Base-by-base conservation (phyloP, 176 grass and related monocot genomes). In the Ensete glaucum region DNA sequence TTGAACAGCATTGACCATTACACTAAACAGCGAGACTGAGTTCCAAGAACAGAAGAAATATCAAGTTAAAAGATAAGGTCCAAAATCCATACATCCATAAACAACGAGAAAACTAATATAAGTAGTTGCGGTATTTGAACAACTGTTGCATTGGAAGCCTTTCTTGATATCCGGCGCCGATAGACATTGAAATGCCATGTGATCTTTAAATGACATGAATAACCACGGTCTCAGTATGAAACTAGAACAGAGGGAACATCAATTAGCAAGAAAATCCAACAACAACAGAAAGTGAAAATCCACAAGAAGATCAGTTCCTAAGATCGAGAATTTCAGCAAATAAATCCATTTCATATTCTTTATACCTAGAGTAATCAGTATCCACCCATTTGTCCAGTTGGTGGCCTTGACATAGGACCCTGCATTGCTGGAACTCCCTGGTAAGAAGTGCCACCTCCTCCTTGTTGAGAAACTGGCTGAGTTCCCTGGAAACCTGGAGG, bases 341-440 rank as follows among this genome's bases (percentile, higher is more conserved):
- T 74, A 0, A 57, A 1, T 1, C 21, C 19, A 57, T 17, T 14
- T 24, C 12, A 74, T 27, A 1, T 27, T 6, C 84, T 64, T 12
- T 85, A 84, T 99, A 95, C 96, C 96, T 94, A 95, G 70, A 69
- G 67, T 19, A 75, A 73, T 83, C 86, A 87, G 82, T 95, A 94
- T 83, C 90, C 90, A 81, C 96, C 85, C 85, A 85, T 80, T 73
- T 69, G 83, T 43, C 88, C 82, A 77, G 82, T 80, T 54, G 88
- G 82, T 15, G 88, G 54, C 64, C 88, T 82, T 26, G 89, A 81
- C 50, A 88, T 70, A 74, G 88, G 86, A 12, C 88, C 84, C 72
- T 90, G 87, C 50, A 76, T 88, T 74, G 74, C 76, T 17, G 72
- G 23, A 24, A 56, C 96, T 57, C 79, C 82, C 75, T 91, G 95